phyloP scores from a whole-genome alignment of 2,329 filamentous ascomycete genomes.

The Trichophyton rubrum region DNA sequence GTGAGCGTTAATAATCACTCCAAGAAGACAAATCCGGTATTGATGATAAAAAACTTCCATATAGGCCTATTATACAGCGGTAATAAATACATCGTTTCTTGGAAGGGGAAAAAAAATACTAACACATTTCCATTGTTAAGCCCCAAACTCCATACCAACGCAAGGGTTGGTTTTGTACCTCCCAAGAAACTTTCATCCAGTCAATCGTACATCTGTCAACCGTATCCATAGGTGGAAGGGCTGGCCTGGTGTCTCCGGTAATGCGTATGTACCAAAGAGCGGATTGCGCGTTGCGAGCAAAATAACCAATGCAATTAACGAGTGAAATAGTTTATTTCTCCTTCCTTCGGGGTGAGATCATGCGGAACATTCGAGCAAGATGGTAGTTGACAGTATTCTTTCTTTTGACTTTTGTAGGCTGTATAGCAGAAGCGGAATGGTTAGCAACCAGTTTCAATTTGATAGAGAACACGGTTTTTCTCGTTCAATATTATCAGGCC shows the following conservation, averaged over 20 bases:
- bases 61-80: slow-evolving; percentile 1
- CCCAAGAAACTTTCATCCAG: neutral
- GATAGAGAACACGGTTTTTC: neutral
- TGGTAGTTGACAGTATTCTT: slow-evolving; percentile 89
- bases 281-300: neutral
- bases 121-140: neutral
- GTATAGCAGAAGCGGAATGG: slow-evolving; percentile 6
- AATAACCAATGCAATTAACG: neutral
- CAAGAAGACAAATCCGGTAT: neutral
- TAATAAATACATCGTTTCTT: neutral
- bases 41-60: neutral
- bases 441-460: neutral
- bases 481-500: neutral
- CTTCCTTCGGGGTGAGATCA: slow-evolving; percentile 59
- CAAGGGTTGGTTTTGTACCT: neutral
- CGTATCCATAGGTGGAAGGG: neutral
- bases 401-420: slow-evolving; percentile 46
- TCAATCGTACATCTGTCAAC: neutral
- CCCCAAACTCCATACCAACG: slow-evolving; percentile 6
- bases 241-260: neutral
- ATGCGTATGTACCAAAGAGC: neutral
- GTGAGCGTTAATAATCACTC: neutral
- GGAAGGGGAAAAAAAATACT: neutral
- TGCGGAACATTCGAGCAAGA: slow-evolving; percentile 61
- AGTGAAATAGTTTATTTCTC: slow-evolving; percentile 26